Conservation (phyloP, 495 filamentous ascomycete species). For the Xylaria intraflava region DNA sequence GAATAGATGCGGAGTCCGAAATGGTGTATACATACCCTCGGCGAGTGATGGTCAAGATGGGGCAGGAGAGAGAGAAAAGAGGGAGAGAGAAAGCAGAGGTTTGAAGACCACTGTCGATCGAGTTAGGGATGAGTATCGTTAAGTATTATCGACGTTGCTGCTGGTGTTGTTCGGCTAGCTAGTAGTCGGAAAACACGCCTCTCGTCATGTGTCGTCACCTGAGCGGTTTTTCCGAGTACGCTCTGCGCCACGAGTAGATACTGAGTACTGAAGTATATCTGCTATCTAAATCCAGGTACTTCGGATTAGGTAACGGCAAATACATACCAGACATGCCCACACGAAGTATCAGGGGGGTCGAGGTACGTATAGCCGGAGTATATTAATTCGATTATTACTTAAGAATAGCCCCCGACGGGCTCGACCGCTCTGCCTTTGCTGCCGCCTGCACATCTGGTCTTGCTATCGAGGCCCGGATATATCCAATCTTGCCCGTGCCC, state of each 20-base stretch:
- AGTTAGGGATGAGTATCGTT: not conserved
- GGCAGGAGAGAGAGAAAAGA: not conserved
- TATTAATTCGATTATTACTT: not conserved
- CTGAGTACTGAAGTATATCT: not conserved
- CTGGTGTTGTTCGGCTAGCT: too few species aligned
- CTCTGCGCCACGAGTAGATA: not conserved
- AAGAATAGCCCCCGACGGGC: not conserved
- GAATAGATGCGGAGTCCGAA: constrained; percentile 10
- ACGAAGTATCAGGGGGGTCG: not conserved
- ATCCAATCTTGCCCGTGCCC: not conserved
- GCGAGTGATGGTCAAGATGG: too few species aligned
- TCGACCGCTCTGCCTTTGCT: not conserved
- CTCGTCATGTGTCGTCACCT: not conserved
- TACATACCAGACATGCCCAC: not conserved
- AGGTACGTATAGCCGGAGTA: not conserved
- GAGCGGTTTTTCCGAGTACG: not conserved
- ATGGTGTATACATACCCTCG: not conserved
- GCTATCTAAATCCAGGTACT: not conserved
- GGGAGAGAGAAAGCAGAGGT: not conserved
- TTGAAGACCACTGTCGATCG: constrained; percentile 3
- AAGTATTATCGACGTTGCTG: too few species aligned
- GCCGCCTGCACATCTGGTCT: not conserved
- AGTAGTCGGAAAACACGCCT: not conserved
- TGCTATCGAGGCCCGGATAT: not conserved
- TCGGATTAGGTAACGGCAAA: not conserved